Conservation (phyloP, 768 basidiomycete species). For the Trichaptum fuscoviolaceum region DNA sequence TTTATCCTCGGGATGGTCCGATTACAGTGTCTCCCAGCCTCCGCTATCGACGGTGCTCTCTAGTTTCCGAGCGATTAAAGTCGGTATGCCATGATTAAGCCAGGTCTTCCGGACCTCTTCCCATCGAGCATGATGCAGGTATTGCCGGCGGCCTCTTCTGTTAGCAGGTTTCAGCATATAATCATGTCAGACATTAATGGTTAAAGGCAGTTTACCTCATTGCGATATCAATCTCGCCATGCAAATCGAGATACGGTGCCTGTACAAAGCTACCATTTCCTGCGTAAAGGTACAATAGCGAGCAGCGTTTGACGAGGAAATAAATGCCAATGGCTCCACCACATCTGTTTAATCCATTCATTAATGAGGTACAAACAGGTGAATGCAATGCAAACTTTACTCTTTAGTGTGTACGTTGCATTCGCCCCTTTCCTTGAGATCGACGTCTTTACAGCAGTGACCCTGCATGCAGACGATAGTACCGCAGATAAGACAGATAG, state of each 20-base stretch:
- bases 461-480: constrained; percentile 84
- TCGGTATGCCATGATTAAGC: constrained; percentile 88
- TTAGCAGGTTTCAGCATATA: constrained; percentile 3
- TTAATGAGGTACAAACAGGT: constrained; percentile 3
- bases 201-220: constrained; percentile 62
- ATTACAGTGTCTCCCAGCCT: constrained; percentile 86
- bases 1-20: too few relatives aligned
- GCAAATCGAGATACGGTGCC: constrained; percentile 89
- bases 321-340: constrained; percentile 86
- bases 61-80: constrained; percentile 80
- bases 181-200: constrained; percentile 1
- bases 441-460: constrained; percentile 78
- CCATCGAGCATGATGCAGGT: constrained; percentile 76
- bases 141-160: constrained; percentile 87
- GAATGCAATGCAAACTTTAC: constrained; percentile 46
- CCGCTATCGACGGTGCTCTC: constrained; percentile 85
- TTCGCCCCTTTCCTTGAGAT: constrained; percentile 65
- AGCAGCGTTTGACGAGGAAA: constrained; percentile 88
- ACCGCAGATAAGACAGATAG: constrained; percentile 90
- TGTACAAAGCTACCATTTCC: constrained; percentile 84
- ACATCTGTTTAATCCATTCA: constrained; percentile 49
- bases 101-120: constrained; percentile 90
- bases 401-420: constrained; percentile 94
- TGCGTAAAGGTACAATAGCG: constrained; percentile 83
- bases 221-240: constrained; percentile 89